Evolutionary conservation across 2,329 filamentous ascomycete species (phyloP).

Genomic region (Cytospora chrysosperma): DNA sequence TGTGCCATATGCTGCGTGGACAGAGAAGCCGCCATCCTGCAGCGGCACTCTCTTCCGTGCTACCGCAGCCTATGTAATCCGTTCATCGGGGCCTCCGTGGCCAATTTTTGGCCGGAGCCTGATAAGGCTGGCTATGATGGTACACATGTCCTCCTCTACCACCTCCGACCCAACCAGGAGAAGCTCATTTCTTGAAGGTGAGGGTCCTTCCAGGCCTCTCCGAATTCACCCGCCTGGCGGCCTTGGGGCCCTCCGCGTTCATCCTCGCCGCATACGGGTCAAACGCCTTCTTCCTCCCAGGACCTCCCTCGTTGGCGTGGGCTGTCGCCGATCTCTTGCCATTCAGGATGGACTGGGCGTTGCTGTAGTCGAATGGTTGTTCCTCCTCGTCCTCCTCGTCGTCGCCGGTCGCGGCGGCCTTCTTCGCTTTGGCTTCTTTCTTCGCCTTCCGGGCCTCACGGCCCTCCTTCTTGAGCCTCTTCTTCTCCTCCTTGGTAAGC

Average conservation of each 20-base stretch:
- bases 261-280: conserved; percentile 34
- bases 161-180: neutral
- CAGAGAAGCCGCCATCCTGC: neutral
- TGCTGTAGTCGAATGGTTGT: conserved; percentile 38
- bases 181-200: conserved; percentile 41
- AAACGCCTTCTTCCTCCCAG: conserved; percentile 32
- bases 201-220: conserved; percentile 36
- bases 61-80: neutral
- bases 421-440: conserved; percentile 23
- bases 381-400: conserved; percentile 30
- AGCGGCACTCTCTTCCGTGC: neutral
- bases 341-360: conserved; percentile 35
- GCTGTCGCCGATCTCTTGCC: conserved; percentile 27
- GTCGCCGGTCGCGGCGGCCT: conserved; percentile 21
- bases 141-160: no score
- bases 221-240: conserved; percentile 33
- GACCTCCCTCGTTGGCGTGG: conserved; percentile 23
- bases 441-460: conserved; percentile 25
- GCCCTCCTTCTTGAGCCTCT: conserved; percentile 21
- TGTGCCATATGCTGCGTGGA: neutral
- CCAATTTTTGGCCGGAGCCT: neutral
- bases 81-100: neutral
- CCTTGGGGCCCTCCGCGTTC: conserved; percentile 32
- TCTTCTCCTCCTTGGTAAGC: conserved; percentile 25
- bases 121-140: neutral